phyloP scores from a whole-genome alignment of 768 basidiomycete genomes.

The Rhodotorula diobovata region DNA sequence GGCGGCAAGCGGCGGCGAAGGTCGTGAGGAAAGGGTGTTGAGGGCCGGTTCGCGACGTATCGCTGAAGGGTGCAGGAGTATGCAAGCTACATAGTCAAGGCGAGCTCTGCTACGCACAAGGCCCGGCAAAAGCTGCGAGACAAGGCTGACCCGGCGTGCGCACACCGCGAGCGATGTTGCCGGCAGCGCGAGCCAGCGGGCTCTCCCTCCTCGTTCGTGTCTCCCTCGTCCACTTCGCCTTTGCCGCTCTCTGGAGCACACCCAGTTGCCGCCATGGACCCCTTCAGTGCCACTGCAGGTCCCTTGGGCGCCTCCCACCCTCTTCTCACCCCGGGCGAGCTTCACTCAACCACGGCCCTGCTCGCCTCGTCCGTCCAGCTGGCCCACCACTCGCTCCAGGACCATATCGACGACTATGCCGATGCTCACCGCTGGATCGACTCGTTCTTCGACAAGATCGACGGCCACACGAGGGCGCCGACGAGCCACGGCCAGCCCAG shows the following conservation, averaged over 20 bases:
- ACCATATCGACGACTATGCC: conserved; percentile 19
- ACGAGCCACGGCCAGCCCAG: not conserved
- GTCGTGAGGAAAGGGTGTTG: too few relatives aligned
- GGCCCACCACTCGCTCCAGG: conserved; percentile 13
- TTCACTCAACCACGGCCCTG: conserved; percentile 30
- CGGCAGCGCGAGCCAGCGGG: too few relatives aligned
- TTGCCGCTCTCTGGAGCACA: too few relatives aligned
- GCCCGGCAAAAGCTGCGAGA: too few relatives aligned
- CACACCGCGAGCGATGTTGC: too few relatives aligned
- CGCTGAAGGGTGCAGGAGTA: too few relatives aligned
- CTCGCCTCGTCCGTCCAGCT: conserved; percentile 18
- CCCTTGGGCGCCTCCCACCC: not conserved
- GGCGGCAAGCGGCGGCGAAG: too few relatives aligned
- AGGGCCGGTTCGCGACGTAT: too few relatives aligned
- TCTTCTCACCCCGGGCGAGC: not conserved
- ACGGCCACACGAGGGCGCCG: not conserved
- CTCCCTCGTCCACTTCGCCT: not conserved
- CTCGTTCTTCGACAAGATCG: conserved; percentile 31
- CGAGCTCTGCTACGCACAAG: too few relatives aligned
- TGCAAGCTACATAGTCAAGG: too few relatives aligned
- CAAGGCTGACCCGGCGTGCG: too few relatives aligned
- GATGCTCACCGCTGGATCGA: conserved; percentile 34
- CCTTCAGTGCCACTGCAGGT: not conserved
- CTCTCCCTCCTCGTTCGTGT: too few relatives aligned
- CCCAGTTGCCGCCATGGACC: not conserved